phyloP scores from a whole-genome alignment of 805 yeast species.

The Lipomyces mesembrius region DNA sequence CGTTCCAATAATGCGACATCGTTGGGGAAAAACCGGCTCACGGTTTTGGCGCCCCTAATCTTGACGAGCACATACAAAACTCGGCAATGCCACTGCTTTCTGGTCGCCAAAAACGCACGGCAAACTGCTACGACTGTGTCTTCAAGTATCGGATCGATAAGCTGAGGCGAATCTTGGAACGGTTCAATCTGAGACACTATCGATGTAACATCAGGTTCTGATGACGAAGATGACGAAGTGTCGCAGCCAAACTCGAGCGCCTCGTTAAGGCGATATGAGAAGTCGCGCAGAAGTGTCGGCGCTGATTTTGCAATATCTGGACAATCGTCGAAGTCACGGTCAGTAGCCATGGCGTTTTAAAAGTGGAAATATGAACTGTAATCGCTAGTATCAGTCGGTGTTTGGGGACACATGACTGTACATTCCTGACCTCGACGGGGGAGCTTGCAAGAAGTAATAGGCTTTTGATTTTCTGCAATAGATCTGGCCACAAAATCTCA shows the following conservation, averaged over 20 bases:
- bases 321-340: constrained; percentile 34
- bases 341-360: constrained; percentile 6
- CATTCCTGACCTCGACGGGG: too few species aligned
- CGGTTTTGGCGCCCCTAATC: constrained; percentile 65
- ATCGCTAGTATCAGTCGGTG: too few species aligned
- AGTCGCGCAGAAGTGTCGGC: constrained; percentile 23
- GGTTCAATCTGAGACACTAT: constrained; percentile 24
- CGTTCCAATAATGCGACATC: constrained; percentile 57
- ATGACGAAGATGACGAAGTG: constrained; percentile 1
- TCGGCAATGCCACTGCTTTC: constrained; percentile 39
- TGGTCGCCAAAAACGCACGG: neutral
- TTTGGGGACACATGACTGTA: too few species aligned
- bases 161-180: constrained; percentile 33
- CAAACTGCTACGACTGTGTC: constrained; percentile 10
- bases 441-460: too few species aligned
- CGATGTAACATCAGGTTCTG: neutral
- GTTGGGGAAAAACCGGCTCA: constrained; percentile 63
- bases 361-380: neutral
- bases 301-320: constrained; percentile 32
- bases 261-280: constrained; percentile 11
- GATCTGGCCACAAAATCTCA: too few species aligned
- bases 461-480: too few species aligned
- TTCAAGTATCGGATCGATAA: constrained; percentile 31
- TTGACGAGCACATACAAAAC: constrained; percentile 66
- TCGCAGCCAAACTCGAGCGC: constrained; percentile 3